These are phyloP conservation scores for Apiospora sp. DNA, from an alignment of 2,329 filamentous ascomycete species.

Conservation along the genomic window DNA sequence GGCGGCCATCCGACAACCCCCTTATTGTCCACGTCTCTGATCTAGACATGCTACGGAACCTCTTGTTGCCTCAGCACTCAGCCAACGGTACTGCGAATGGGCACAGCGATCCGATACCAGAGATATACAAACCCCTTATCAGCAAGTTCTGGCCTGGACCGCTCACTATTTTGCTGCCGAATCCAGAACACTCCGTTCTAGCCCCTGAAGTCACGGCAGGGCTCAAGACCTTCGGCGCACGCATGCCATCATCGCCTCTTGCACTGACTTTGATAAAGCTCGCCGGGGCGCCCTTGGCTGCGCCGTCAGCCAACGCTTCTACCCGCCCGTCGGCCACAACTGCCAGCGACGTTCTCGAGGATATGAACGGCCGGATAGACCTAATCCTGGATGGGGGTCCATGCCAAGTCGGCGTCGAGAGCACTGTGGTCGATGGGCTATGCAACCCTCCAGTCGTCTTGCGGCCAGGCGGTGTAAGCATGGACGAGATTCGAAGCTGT, in stretches of 20 bases:
- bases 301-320: conserved; percentile 92
- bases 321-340: conserved; percentile 92
- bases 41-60: conserved; percentile 73
- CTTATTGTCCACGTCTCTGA: conserved; percentile 93
- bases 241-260: conserved; percentile 87
- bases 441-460: conserved; percentile 82
- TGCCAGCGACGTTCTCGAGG: conserved; percentile 87
- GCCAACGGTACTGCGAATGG: conserved; percentile 36
- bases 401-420: conserved; percentile 91
- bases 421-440: conserved; percentile 93
- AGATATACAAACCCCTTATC: conserved; percentile 81
- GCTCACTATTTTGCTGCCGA: conserved; percentile 86
- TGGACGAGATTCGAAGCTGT: conserved; percentile 78
- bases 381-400: conserved; percentile 88
- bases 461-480: conserved; percentile 84
- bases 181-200: conserved; percentile 72
- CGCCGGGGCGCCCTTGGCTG: conserved; percentile 81
- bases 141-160: conserved; percentile 92
- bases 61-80: conserved; percentile 55
- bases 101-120: conserved; percentile 62
- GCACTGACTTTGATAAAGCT: conserved; percentile 87
- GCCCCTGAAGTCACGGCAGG: conserved; percentile 93
- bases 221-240: conserved; percentile 83
- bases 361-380: conserved; percentile 82
- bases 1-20: conserved; percentile 91